phyloP scores from a whole-genome alignment of 129 eudicot genomes.

The Apium graveolens region DNA sequence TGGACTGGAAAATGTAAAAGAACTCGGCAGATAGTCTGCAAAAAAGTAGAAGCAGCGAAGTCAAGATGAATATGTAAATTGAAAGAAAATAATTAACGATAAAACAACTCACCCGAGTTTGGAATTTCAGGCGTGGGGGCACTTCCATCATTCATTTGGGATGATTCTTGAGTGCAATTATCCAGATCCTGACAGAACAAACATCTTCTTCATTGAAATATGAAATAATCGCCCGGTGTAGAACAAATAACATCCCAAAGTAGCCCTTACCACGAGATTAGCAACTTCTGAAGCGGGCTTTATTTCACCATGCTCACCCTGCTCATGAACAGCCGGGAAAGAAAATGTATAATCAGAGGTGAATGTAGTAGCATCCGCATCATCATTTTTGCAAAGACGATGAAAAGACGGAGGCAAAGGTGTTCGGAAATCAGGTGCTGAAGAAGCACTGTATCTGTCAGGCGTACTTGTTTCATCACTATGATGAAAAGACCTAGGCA shows the following conservation, averaged over 20 bases:
- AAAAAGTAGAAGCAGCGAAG: not conserved
- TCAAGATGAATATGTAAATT: not conserved
- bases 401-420: conserved; percentile 10
- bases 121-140: conserved; percentile 2
- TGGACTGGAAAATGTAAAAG: conserved; percentile 2
- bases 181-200: conserved; percentile 26
- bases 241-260: not conserved
- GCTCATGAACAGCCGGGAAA: conserved; percentile 16
- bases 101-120: conserved; percentile 14
- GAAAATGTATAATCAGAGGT: conserved; percentile 3
- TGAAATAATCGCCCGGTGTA: not conserved
- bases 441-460: conserved; percentile 13
- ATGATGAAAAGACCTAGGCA: not conserved
- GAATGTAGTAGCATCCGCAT: not conserved
- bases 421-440: conserved; percentile 10
- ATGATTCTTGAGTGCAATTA: conserved; percentile 28
- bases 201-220: not conserved
- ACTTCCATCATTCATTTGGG: conserved; percentile 18
- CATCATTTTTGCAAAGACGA: not conserved
- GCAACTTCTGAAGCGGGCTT: conserved; percentile 16
- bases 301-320: conserved; percentile 6
- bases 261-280: conserved; percentile 32
- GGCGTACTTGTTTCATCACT: conserved; percentile 9
- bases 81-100: not conserved
- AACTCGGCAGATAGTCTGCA: conserved; percentile 12